A percentile compares a stretch with the other conserved stretches of the same genome.
Conservation (phyloP, 2,329 filamentous ascomycete genomes). For the Corynespora cassiicola region DNA sequence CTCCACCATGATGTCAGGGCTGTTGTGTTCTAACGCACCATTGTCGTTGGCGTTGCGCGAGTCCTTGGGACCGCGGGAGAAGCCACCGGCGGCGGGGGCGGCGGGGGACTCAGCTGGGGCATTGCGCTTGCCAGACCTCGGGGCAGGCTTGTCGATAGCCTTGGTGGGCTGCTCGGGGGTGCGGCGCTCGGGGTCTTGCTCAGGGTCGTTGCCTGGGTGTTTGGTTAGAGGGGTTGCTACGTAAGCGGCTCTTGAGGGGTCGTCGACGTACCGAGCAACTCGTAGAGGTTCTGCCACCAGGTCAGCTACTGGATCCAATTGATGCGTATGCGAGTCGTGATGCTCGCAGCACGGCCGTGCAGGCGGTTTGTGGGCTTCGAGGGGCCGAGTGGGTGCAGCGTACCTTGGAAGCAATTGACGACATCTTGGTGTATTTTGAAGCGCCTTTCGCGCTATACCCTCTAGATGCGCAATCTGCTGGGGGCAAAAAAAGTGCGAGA, state of each 20-base stretch:
- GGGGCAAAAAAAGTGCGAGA: slow-evolving; percentile 34
- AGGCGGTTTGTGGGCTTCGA: slow-evolving; percentile 7
- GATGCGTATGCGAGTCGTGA: background rate
- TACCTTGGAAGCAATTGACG: slow-evolving; percentile 54
- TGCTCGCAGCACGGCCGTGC: background rate
- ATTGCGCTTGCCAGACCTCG: slow-evolving; percentile 86
- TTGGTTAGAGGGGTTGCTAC: slow-evolving; percentile 26
- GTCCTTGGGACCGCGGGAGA: slow-evolving; percentile 47
- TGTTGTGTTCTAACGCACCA: slow-evolving; percentile 68
- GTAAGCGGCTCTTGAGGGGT: slow-evolving; percentile 10
- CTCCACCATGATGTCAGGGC: background rate
- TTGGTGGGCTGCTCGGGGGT: slow-evolving; percentile 80
- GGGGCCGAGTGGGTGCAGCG: slow-evolving; percentile 25
- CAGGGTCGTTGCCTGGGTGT: slow-evolving; percentile 69
- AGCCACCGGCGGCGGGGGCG: slow-evolving; percentile 41
- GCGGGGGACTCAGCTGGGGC: slow-evolving; percentile 74
- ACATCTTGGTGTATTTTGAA: slow-evolving; percentile 46
- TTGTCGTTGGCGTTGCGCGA: slow-evolving; percentile 79
- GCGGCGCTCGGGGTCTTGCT: slow-evolving; percentile 76
- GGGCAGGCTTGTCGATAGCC: slow-evolving; percentile 83
- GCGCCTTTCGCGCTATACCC: slow-evolving; percentile 54
- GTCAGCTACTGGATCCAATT: slow-evolving; percentile 42
- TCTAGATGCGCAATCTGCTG: slow-evolving; percentile 50
- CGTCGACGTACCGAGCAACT: slow-evolving; percentile 84
- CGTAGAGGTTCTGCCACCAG: slow-evolving; percentile 83